Evolutionary conservation across 345 rosid species (phyloP).

Genomic region (Dipteronia dyeriana): DNA sequence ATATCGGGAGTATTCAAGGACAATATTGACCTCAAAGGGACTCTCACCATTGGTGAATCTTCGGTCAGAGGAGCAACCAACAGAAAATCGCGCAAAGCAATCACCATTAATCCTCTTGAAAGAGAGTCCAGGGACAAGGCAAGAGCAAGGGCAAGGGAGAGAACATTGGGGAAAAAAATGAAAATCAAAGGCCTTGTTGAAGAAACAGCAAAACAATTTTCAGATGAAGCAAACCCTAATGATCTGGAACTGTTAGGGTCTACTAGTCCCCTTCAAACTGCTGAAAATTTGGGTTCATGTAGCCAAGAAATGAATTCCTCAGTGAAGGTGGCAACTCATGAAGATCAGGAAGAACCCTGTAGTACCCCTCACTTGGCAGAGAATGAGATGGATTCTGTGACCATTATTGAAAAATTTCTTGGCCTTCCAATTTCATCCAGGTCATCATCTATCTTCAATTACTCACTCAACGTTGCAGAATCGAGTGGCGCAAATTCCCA

Average conservation of each 20-base stretch:
- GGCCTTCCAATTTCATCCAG: conserved; percentile 30
- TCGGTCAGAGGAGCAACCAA: conserved; percentile 19
- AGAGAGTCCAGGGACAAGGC: conserved; percentile 61
- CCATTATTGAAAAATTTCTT: conserved; percentile 58
- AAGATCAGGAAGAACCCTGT: conserved; percentile 27
- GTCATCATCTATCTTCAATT: conserved; percentile 29
- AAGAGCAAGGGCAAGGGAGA: conserved; percentile 72
- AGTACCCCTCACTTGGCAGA: conserved; percentile 22
- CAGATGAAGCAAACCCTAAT: conserved; percentile 43
- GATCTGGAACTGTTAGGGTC: conserved; percentile 26
- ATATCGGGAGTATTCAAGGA: conserved; percentile 31
- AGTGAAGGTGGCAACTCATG: conserved; percentile 9
- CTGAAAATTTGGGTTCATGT: conserved; percentile 20
- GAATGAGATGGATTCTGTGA: conserved; percentile 41
- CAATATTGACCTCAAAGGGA: conserved; percentile 24
- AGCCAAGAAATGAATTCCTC: conserved; percentile 24
- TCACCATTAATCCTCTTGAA: conserved; percentile 17
- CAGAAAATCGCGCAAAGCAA: conserved; percentile 20
- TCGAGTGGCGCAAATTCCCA: conserved; percentile 25
- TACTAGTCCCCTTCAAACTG: conserved; percentile 22
- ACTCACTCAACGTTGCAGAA: conserved; percentile 25
- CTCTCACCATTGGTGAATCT: conserved; percentile 12
- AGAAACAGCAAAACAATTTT: conserved; percentile 12
- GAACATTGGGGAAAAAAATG: conserved; percentile 55
- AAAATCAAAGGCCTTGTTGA: conserved; percentile 34